Conservation (phyloP, 306 rosid genomes). For the Ormosia emarginata region DNA sequence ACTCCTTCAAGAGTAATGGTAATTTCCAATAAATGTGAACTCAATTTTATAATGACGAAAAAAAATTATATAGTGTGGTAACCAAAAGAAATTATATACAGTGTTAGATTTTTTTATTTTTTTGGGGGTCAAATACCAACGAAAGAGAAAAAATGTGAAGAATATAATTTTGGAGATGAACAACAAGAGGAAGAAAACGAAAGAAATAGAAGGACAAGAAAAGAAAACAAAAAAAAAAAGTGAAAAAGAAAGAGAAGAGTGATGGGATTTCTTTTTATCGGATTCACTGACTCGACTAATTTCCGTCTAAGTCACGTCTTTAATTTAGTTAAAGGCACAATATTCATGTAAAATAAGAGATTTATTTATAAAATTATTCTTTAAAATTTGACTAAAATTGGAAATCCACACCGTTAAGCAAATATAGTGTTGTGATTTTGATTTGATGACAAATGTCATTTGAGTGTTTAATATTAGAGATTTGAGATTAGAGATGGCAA, state of each 20-base stretch:
- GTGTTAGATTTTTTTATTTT: not conserved
- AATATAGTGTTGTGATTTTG: not conserved
- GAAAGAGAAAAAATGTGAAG: not conserved
- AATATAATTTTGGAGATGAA: not conserved
- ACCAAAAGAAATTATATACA: too few relatives aligned
- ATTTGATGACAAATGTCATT: constrained; percentile 11
- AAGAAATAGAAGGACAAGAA: not conserved
- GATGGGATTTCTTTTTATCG: not conserved
- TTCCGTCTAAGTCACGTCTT: too few relatives aligned
- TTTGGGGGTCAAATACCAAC: not conserved
- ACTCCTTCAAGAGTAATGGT: not conserved
- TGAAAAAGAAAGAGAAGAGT: not conserved
- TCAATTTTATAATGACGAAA: too few relatives aligned
- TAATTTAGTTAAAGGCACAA: too few relatives aligned
- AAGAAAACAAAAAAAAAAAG: not conserved
- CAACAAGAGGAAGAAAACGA: not conserved
- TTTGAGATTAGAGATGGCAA: too few relatives aligned
- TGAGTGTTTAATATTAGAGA: not conserved
- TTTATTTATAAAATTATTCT: too few relatives aligned
- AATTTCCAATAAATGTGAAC: not conserved
- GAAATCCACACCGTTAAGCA: too few relatives aligned
- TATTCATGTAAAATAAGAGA: too few relatives aligned
- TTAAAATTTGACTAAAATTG: too few relatives aligned
- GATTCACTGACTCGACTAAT: too few relatives aligned
- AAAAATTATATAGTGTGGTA: too few relatives aligned